Evolutionary conservation across 768 basidiomycete species (phyloP), one percentile per base, ranked within the genome.

Genomic region (Sarcomyxa edulis): DNA sequence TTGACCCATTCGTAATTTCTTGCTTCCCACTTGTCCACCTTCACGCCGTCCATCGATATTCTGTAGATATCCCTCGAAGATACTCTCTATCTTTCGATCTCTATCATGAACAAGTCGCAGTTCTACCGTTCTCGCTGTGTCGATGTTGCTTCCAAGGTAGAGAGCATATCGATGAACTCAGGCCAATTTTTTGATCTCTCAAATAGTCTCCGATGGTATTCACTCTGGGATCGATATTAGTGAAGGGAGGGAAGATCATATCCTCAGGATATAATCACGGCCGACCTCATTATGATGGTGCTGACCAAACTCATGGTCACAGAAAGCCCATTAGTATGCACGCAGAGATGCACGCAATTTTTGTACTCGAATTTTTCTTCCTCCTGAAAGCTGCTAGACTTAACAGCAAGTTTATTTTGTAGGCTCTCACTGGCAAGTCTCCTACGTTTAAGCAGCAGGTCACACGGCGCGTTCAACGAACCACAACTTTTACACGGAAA

Each of bases 331-430:
- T 62, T 11, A 64, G 59, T 2, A 63, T 78, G 73, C 74, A 78
- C 47, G 74, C 76, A 3, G 73, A 76, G 58, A 78, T 77, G 77
- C 69, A 77, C 45, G 69, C 68, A 20, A 78, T 77, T 41, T 72
- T 69, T 55, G 75, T n/a, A n/a, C n/a, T n/a, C n/a, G n/a, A n/a
- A n/a, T n/a, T n/a, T n/a, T n/a, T n/a, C n/a, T n/a, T n/a, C n/a
- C n/a, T n/a, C n/a, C n/a, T n/a, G n/a, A n/a, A n/a, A n/a, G n/a
- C n/a, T n/a, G n/a, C n/a, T n/a, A n/a, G n/a, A n/a, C n/a, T n/a
- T n/a, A n/a, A n/a, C n/a, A n/a, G n/a, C n/a, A n/a, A n/a, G n/a
- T n/a, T n/a, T n/a, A n/a, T n/a, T n/a, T n/a, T n/a, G n/a, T n/a
- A n/a, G n/a, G n/a, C 58, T 46, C 49, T 69, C 39, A 72, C 69